Conservation (phyloP, 352 stramenopile genomes). For the Phytopythium delawarense region DNA sequence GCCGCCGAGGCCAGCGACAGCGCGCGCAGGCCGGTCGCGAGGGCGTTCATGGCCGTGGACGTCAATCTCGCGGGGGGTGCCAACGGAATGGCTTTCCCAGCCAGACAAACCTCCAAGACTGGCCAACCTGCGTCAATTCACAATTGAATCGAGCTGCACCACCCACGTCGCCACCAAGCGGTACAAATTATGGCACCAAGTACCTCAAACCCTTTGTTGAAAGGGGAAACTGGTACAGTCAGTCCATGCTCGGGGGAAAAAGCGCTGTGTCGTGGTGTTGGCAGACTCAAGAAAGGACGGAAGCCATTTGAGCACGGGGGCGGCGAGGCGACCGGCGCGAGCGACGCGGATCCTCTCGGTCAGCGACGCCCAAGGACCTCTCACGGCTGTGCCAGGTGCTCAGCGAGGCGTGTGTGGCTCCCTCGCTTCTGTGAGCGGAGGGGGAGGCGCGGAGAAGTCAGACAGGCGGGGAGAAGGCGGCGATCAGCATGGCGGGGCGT, state of each 20-base stretch:
- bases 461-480: background rate
- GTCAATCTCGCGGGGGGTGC: slow-evolving; percentile 1
- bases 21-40: slow-evolving; percentile 52
- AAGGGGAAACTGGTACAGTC: background rate
- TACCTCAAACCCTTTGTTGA: background rate
- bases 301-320: background rate
- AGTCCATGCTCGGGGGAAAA: background rate
- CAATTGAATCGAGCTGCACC: background rate
- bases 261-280: background rate
- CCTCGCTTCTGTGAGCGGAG: background rate
- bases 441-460: background rate
- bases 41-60: slow-evolving; percentile 45
- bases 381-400: background rate
- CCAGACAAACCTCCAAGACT: background rate
- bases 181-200: background rate
- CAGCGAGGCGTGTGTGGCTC: background rate
- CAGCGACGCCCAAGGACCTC: background rate
- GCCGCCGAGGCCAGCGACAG: slow-evolving; percentile 42
- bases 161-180: background rate
- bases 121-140: background rate
- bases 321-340: background rate
- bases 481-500: slow-evolving; percentile 9
- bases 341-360: background rate
- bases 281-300: background rate
- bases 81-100: slow-evolving; percentile 8